phyloP scores from a whole-genome alignment of 2,329 filamentous ascomycete species.

The Penicillium sp. region DNA sequence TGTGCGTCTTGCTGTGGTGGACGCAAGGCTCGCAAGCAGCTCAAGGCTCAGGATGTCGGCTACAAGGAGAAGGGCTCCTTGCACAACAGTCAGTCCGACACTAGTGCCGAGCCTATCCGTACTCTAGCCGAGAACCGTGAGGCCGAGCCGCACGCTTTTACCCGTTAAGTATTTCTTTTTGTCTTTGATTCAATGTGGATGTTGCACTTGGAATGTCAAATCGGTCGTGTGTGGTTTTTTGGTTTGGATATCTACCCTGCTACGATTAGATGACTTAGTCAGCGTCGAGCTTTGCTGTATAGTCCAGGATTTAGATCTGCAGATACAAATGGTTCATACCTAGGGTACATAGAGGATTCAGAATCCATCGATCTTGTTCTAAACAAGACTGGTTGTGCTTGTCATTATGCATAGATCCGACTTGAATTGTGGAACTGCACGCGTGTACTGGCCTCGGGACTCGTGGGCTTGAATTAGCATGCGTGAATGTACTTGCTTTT shows the following conservation, averaged over 20 bases:
- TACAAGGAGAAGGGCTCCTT: constrained; percentile 12
- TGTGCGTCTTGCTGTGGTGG: constrained; percentile 58
- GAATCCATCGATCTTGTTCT: background rate
- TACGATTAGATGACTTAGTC: background rate
- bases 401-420: background rate
- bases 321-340: background rate
- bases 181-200: background rate
- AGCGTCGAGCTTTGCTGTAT: background rate
- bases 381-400: background rate
- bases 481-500: no score
- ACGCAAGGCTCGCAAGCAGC: constrained; percentile 34
- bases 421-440: background rate
- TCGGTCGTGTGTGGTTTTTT: background rate
- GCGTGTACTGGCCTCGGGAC: no score
- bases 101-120: background rate
- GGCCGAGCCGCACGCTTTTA: constrained; percentile 1
- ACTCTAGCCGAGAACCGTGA: background rate
- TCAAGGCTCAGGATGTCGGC: constrained; percentile 22
- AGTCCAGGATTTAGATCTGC: background rate
- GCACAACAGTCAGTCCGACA: background rate
- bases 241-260: background rate
- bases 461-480: no score
- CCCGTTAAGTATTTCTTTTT: background rate
- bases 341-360: background rate
- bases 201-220: background rate